Conservation (phyloP, 345 rosid species). For the Conringia planisiliqua region DNA sequence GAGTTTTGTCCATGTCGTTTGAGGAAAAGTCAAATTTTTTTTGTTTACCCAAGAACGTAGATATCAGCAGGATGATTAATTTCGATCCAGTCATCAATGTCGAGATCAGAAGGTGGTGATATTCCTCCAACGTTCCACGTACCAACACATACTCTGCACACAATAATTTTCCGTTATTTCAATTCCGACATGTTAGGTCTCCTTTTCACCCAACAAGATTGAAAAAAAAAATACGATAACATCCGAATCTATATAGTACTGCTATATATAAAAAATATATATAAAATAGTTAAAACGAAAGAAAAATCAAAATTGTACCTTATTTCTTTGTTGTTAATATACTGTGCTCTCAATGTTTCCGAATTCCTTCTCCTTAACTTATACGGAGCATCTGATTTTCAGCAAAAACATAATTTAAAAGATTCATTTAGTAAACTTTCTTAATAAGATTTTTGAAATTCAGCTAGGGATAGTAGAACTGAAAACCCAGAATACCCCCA, state of each 20-base stretch:
- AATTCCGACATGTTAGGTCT: conserved; percentile 21
- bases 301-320: conserved; percentile 16
- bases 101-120: conserved; percentile 80
- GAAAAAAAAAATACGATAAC: background rate
- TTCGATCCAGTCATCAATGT: conserved; percentile 84
- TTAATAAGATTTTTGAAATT: background rate
- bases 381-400: conserved; percentile 24
- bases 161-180: background rate
- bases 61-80: conserved; percentile 78
- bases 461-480: background rate
- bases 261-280: background rate
- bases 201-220: conserved; percentile 24
- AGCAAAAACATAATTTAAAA: background rate
- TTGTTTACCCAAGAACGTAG: conserved; percentile 67
- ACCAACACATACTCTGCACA: conserved; percentile 59
- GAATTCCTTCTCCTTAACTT: conserved; percentile 35
- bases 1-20: conserved; percentile 23
- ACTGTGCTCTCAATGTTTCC: conserved; percentile 35
- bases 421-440: background rate
- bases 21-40: conserved; percentile 12
- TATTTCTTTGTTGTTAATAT: conserved; percentile 37
- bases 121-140: conserved; percentile 97
- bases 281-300: background rate
- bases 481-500: conserved; percentile 3
- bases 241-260: conserved; percentile 3